Conservation (phyloP, 2,329 filamentous ascomycete species). For the Xylariaceae sp. region DNA sequence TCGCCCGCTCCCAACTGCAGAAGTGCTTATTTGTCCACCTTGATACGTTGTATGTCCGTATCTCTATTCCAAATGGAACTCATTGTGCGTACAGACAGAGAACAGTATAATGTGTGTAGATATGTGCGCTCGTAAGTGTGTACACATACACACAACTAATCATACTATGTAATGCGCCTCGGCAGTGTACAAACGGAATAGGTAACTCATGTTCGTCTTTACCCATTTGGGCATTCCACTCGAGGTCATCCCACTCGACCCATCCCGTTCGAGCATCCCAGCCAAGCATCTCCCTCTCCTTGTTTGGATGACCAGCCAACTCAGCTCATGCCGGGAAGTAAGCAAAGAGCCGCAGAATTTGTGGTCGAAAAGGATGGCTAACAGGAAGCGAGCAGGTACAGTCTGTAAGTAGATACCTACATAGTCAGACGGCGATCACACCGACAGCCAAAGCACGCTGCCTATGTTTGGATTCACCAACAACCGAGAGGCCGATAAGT, state of each 20-base stretch:
- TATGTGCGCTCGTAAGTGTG: neutral
- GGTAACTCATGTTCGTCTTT: constrained; percentile 4
- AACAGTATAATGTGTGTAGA: neutral
- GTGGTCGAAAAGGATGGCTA: constrained; percentile 5
- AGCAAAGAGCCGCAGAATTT: constrained; percentile 10
- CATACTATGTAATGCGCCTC: no score
- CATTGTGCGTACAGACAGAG: neutral
- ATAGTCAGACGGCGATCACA: no score
- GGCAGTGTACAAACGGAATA: no score
- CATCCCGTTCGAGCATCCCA: neutral
- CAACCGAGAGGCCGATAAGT: no score
- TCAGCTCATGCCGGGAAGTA: neutral
- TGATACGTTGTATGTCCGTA: neutral
- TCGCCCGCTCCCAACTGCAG: neutral
- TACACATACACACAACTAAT: no score
- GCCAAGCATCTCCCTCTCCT: neutral
- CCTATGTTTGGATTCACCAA: no score
- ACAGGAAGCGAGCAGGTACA: no score
- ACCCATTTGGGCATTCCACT: constrained; percentile 14
- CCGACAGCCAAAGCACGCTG: no score
- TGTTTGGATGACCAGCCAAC: no score
- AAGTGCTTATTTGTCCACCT: neutral
- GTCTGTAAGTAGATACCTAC: no score
- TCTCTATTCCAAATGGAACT: constrained; percentile 7
- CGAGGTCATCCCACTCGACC: no score